Evolutionary conservation across 768 basidiomycete species (phyloP).

Genomic region (Naematelia aurantialba): DNA sequence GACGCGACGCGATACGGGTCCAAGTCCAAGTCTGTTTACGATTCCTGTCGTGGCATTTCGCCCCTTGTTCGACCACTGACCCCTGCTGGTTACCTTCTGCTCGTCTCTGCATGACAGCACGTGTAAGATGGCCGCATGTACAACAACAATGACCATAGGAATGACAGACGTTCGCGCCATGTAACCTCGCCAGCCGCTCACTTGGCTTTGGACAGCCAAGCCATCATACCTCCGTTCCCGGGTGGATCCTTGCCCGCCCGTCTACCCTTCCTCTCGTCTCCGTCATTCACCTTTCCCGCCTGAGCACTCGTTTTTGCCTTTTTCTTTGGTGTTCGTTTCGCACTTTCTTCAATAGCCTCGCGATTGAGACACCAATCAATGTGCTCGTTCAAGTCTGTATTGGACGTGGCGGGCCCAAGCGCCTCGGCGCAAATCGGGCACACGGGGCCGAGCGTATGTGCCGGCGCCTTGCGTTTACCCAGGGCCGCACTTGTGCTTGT

Average conservation of each 20-base stretch:
- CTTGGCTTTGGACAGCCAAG: slow-evolving; percentile 16
- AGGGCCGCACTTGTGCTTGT: slow-evolving; percentile 15
- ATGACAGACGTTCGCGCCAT: not conserved
- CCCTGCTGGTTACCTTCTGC: too few relatives aligned
- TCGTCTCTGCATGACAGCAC: too few relatives aligned
- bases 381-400: slow-evolving; percentile 76
- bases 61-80: not conserved
- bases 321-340: slow-evolving; percentile 21
- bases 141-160: not conserved
- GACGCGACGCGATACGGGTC: not conserved
- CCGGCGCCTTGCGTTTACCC: not conserved
- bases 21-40: not conserved
- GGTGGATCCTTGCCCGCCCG: not conserved
- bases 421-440: slow-evolving; percentile 72
- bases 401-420: slow-evolving; percentile 60
- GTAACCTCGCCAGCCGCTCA: not conserved
- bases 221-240: slow-evolving; percentile 21
- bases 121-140: too few relatives aligned
- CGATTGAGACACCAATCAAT: slow-evolving; percentile 84
- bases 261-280: slow-evolving; percentile 15
- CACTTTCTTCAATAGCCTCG: slow-evolving; percentile 62
- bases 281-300: slow-evolving; percentile 6
- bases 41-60: not conserved
- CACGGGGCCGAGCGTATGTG: slow-evolving; percentile 47
- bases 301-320: slow-evolving; percentile 16